phyloP scores from a whole-genome alignment of 129 eudicot species.

The Smallanthus sonchifolius region DNA sequence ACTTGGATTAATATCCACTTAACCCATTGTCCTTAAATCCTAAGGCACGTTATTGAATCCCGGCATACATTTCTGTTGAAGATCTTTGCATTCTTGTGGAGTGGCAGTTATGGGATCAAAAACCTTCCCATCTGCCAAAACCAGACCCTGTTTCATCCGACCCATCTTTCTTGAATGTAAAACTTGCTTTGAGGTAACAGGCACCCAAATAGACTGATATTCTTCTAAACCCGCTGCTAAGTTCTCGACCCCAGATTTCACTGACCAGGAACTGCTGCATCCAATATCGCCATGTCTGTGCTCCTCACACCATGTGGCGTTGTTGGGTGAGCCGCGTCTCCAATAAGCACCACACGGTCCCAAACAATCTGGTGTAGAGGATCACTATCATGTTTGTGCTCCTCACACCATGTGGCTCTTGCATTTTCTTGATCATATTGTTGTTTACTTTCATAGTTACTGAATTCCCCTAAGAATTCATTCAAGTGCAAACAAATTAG shows the following conservation, averaged over 20 bases:
- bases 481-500: background rate
- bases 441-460: constrained; percentile 72
- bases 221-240: constrained; percentile 45
- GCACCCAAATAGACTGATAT: constrained; percentile 56
- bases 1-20: background rate
- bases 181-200: constrained; percentile 55
- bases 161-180: constrained; percentile 63
- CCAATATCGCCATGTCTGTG: constrained; percentile 87
- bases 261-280: constrained; percentile 74
- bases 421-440: constrained; percentile 58
- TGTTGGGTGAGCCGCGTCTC: constrained; percentile 92
- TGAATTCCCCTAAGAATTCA: constrained; percentile 59
- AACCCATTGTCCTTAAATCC: constrained; percentile 1
- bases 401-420: too few relatives aligned
- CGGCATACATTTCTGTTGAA: constrained; percentile 68
- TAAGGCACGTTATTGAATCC: constrained; percentile 41
- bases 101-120: constrained; percentile 47
- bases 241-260: constrained; percentile 52
- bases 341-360: constrained; percentile 73
- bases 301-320: constrained; percentile 89
- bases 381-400: constrained; percentile 66
- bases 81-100: constrained; percentile 42
- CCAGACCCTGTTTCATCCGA: constrained; percentile 67
- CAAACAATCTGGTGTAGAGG: constrained; percentile 57
- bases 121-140: constrained; percentile 31